These are phyloP conservation scores for Sophora flavescens DNA, from an alignment of 306 rosid species.

Conservation along the genomic window DNA sequence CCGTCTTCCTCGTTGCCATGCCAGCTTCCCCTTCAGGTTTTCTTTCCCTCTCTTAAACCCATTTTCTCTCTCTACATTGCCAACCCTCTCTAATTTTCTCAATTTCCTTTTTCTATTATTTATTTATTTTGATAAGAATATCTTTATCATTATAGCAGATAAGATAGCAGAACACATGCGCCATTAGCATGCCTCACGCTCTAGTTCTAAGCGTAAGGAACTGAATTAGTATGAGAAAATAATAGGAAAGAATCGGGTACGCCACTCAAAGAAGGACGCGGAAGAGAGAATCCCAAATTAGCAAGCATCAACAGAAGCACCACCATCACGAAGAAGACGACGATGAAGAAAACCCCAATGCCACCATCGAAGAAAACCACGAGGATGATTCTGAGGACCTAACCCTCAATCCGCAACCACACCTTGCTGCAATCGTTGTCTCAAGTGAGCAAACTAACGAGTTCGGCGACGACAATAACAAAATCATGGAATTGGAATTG, in stretches of 20 bases:
- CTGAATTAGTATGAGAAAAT: too few relatives aligned
- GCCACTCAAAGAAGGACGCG: slow-evolving; percentile 97
- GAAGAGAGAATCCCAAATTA: slow-evolving; percentile 80
- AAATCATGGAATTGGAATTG: too few relatives aligned
- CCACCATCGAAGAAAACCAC: slow-evolving; percentile 57
- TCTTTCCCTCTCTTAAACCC: slow-evolving; percentile 45
- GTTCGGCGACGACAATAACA: too few relatives aligned
- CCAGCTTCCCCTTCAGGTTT: slow-evolving; percentile 84
- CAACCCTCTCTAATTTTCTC: slow-evolving; percentile 20
- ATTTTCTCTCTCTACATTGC: slow-evolving; percentile 35
- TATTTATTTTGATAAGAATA: slow-evolving; percentile 39
- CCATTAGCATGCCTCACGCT: too few relatives aligned
- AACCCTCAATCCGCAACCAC: slow-evolving; percentile 50
- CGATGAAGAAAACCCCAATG: slow-evolving; percentile 71
- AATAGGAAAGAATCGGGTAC: too few relatives aligned
- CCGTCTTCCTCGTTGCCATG: slow-evolving; percentile 59
- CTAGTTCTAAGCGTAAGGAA: too few relatives aligned
- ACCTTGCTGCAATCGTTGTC: too few relatives aligned
- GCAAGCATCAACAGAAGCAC: slow-evolving; percentile 60
- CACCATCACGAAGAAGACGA: slow-evolving; percentile 74
- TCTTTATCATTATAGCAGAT: too few relatives aligned
- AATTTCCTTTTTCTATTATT: neutral
- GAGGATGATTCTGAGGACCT: slow-evolving; percentile 75
- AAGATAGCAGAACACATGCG: too few relatives aligned
- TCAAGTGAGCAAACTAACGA: too few relatives aligned